Conservation (phyloP, 139 green algal genomes). For the Haematococcus sp. region DNA sequence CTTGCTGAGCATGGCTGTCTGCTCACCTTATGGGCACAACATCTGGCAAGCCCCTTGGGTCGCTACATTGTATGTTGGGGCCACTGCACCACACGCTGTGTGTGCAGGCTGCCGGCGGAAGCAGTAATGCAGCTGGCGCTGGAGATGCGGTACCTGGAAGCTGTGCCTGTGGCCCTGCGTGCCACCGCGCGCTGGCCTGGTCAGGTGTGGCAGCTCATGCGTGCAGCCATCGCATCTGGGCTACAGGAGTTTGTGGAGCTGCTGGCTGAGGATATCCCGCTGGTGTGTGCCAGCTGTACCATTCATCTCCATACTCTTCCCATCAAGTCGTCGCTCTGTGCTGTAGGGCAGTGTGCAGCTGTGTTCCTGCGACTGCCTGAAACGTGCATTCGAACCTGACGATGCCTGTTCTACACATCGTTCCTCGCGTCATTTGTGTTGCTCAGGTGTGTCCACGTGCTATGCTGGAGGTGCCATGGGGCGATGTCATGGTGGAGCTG, state of each 20-base stretch:
- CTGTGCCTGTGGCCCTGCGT: conserved; percentile 14
- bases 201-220: conserved; percentile 18
- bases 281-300: too few species aligned
- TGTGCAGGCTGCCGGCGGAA: conserved; percentile 1
- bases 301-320: too few species aligned
- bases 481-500: conserved; percentile 20
- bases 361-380: too few species aligned
- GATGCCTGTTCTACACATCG: too few species aligned
- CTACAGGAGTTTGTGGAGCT: conserved; percentile 16
- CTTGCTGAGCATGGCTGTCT: too few species aligned
- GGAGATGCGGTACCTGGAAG: conserved; percentile 6
- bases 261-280: conserved; percentile 14
- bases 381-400: too few species aligned
- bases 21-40: too few species aligned
- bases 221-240: conserved; percentile 8
- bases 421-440: neutral
- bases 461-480: conserved; percentile 16
- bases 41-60: too few species aligned
- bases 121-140: conserved; percentile 14
- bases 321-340: too few species aligned
- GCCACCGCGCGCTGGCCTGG: conserved; percentile 4
- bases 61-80: too few species aligned
- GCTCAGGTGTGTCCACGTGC: neutral
- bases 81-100: too few species aligned
- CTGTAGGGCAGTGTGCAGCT: too few species aligned